Evolutionary conservation across 805 yeast species (phyloP).

Genomic region (Wickerhamiella sorbophila): DNA sequence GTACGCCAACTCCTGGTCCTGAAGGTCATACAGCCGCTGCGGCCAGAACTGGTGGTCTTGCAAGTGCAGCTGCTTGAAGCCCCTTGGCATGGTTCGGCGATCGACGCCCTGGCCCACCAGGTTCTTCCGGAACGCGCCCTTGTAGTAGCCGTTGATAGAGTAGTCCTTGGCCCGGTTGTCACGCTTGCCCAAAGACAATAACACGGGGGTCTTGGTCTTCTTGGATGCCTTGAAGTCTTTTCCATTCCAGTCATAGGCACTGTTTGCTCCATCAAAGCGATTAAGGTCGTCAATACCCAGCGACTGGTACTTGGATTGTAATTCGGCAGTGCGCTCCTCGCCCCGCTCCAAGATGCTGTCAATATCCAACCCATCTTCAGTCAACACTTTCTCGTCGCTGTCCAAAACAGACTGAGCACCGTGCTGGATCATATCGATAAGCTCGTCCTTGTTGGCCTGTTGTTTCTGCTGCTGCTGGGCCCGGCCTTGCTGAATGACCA

Average conservation of each 20-base stretch:
- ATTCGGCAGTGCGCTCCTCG: conserved; percentile 60
- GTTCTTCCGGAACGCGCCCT: conserved; percentile 48
- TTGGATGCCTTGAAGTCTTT: conserved; percentile 50
- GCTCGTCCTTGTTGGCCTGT: conserved; percentile 50
- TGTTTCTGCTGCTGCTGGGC: conserved; percentile 32
- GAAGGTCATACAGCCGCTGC: conserved; percentile 54
- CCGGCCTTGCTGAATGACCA: conserved; percentile 90
- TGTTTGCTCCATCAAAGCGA: conserved; percentile 65
- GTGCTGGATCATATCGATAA: conserved; percentile 88
- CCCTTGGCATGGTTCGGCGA: conserved; percentile 48
- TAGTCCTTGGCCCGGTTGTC: conserved; percentile 41
- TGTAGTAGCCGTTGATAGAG: conserved; percentile 75
- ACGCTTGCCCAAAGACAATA: conserved; percentile 56
- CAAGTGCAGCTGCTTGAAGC: conserved; percentile 70
- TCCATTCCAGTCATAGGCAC: conserved; percentile 96
- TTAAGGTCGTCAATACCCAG: conserved; percentile 89
- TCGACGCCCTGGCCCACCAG: conserved; percentile 35
- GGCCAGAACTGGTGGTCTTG: conserved; percentile 90
- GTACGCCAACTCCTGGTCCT: conserved; percentile 69
- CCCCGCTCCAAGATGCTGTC: conserved; percentile 73
- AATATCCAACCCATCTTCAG: conserved; percentile 37
- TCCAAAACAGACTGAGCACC: conserved; percentile 88
- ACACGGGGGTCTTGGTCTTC: conserved; percentile 16
- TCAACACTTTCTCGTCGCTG: conserved; percentile 19
- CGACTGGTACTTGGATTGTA: conserved; percentile 70